Base-by-base conservation (phyloP, 192 early-diverging fungal species). In the Diversispora epigaea region DNA sequence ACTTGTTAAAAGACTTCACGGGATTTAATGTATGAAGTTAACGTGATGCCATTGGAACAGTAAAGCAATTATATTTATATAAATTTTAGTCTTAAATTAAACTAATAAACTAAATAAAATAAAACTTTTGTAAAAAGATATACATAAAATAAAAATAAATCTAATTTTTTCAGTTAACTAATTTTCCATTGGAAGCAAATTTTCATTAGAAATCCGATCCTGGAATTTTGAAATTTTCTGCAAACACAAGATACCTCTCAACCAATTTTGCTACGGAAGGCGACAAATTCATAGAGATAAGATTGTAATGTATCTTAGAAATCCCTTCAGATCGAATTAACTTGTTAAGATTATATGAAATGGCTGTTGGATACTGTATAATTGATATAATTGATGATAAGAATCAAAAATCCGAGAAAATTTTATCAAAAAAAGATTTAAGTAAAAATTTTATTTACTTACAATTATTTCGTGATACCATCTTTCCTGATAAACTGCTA, bases 401-500 rank as follows among this genome's bases (percentile, higher is more conserved):
- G 12, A 39, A 54, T 32, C 11, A 5, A 49, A 14, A 66, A 44
- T 12, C 10, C 40, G n/a, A 64, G 39, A 9, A 7, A 12, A 61
- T 19, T 50, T 40, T 12, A 39, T 64, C 15, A 21, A 25, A 11
- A 47, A 79, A 40, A 10, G 46, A 63, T 8, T n/a, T 32, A 32
- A 1, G 25, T 32, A 32, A 75, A 5, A 71, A 60, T 4, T 55
- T 5, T 73, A 10, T 54, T 43, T 2, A 85, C 88, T 85, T 85
- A 92, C 91, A 15, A 91, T 88, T 81, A 92, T 94, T 62, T 95
- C 93, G 74, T 93, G 92, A 82, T 94, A 97, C 85, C 96, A 92
- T 41, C 95, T 87, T 69, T 97, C 96, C 65, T 95, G 86, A 63
- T 93, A 91, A 12, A 92, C 89, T 11, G 94, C 88, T 68, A 98